Evolutionary conservation across 2,329 filamentous ascomycete genomes (phyloP), one percentile per base, ranked within the genome.

Genomic region (Orbilia oligospora): DNA sequence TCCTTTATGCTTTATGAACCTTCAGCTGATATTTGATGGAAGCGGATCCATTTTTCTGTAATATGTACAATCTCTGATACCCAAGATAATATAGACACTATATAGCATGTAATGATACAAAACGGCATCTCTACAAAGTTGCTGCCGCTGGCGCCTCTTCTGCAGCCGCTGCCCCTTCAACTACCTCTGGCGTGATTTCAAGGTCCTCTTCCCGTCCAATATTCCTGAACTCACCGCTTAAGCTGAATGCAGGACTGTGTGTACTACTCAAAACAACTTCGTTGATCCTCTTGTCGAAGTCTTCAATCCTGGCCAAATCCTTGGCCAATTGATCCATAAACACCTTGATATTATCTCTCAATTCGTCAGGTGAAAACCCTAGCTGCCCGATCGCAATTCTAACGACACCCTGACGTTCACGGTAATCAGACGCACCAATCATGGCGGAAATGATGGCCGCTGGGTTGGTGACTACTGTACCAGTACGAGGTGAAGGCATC

Each of bases 321-420:
- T 89, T 90, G 89, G 93, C 97, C 81, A 98, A 84, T 82, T 90
- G 88, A 22, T 88, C 88, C 82, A 98, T 87, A 80, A 97, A 90
- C 24, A 90, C 87, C 85, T 91, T 92, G 84, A 99, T 88, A 84
- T 99, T 99, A 80, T 90, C 90, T 83, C 91, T 89, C 85, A 99
- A 86, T 88, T 96, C 90, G 82, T 96, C 91, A 2, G 96, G 94
- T 5, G 93, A 93, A 85, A 97, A 97, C 0, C 90, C 92, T 83
- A 99, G 85, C 86, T 97, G 94, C 4, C 95, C 96, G 79, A 99
- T 89, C n/a, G 94, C 91, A 87, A 98, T 89, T 76, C 94, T 88
- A 70, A 99, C 89, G 33, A 96, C 93, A 16, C 94, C 96, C 81
- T 91, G 85, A 81, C 91, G 89, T 86, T 99, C 96, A 83, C 93